Conservation (phyloP, 2,329 filamentous ascomycete species). For the Biscogniauxia mediterranea region DNA sequence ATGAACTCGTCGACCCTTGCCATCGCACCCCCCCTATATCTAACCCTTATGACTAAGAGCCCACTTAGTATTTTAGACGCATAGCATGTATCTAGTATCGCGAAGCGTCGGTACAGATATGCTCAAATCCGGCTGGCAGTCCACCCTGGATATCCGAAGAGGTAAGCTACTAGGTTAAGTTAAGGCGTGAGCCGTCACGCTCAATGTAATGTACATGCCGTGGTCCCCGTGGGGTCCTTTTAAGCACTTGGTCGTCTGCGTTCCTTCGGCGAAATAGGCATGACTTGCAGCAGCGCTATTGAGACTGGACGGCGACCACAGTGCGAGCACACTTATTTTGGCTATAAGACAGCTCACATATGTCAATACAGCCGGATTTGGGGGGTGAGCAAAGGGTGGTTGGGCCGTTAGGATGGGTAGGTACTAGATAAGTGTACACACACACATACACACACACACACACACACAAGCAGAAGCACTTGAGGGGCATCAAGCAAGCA, state of each 20-base stretch:
- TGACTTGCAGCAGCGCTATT: slow-evolving; percentile 21
- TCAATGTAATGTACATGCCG: slow-evolving; percentile 9
- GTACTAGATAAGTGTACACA: not conserved
- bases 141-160: no score
- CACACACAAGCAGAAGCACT: not conserved
- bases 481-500: not conserved
- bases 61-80: slow-evolving; percentile 2
- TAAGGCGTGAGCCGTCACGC: not conserved
- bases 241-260: slow-evolving; percentile 15
- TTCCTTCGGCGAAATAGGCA: slow-evolving; percentile 27
- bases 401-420: not conserved
- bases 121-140: slow-evolving; percentile 2
- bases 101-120: slow-evolving; percentile 7
- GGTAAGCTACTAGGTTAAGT: no score
- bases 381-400: slow-evolving; percentile 3
- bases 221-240: slow-evolving; percentile 7
- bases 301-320: slow-evolving; percentile 11
- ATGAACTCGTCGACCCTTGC: not conserved
- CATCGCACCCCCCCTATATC: not conserved
- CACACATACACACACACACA: slow-evolving; percentile 12
- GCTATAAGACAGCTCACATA: slow-evolving; percentile 22
- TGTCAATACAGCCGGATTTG: slow-evolving; percentile 30
- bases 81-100: slow-evolving; percentile 9
- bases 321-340: slow-evolving; percentile 14
- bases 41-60: not conserved